phyloP scores from a whole-genome alignment of 768 basidiomycete genomes.

The Russula sp. region DNA sequence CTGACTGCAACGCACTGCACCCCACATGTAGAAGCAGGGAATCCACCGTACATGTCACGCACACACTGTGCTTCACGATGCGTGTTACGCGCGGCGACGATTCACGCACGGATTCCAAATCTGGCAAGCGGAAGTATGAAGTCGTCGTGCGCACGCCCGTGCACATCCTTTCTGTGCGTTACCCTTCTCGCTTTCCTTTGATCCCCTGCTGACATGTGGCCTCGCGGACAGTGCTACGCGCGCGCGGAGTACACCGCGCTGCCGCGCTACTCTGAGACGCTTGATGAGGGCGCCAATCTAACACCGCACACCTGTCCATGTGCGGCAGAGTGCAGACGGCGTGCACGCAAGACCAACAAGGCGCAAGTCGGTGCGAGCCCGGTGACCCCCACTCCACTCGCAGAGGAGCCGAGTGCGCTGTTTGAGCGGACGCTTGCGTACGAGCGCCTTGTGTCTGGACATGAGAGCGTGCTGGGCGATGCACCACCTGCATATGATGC shows the following conservation, averaged over 20 bases:
- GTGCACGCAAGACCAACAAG: background rate
- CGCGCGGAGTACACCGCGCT: constrained; percentile 12
- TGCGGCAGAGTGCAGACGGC: background rate
- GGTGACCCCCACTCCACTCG: background rate
- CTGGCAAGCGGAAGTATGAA: constrained; percentile 74
- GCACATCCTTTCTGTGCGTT: constrained; percentile 77
- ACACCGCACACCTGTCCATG: background rate
- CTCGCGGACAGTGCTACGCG: constrained; percentile 10
- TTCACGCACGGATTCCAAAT: constrained; percentile 49
- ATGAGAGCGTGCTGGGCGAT: constrained; percentile 77
- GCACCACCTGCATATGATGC: constrained; percentile 71
- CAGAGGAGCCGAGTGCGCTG: constrained; percentile 35
- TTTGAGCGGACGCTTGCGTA: constrained; percentile 42
- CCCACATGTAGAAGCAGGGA: constrained; percentile 76
- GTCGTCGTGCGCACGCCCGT: constrained; percentile 83
- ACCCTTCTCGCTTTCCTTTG: background rate
- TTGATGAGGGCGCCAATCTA: background rate
- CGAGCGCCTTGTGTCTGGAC: constrained; percentile 77
- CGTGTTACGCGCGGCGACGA: constrained; percentile 82
- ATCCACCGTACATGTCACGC: constrained; percentile 69
- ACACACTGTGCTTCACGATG: constrained; percentile 75
- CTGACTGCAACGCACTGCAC: constrained; percentile 50
- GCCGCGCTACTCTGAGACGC: constrained; percentile 17
- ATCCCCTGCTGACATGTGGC: background rate
- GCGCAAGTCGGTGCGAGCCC: background rate